A percentile compares a stretch with the other conserved stretches of the same genome.
phyloP scores from a whole-genome alignment of 164 flowering plant genomes.

The Malania oleifera region DNA sequence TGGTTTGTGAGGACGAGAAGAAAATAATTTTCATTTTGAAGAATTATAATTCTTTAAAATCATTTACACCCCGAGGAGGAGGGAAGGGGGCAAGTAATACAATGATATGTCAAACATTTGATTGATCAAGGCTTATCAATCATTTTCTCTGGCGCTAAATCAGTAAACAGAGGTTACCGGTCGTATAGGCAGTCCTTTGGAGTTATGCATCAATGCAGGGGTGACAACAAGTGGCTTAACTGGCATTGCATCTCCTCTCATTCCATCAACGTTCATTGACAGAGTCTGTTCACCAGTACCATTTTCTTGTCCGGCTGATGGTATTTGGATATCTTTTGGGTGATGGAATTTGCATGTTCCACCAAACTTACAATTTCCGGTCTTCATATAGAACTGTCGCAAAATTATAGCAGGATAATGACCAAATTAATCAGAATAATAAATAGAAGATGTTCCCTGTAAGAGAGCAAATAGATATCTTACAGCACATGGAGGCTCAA shows the following conservation, averaged over 20 bases:
- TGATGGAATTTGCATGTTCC: slow-evolving; percentile 83
- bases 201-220: slow-evolving; percentile 62
- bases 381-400: slow-evolving; percentile 82
- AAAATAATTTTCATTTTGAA: too few relatives aligned
- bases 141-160: not conserved
- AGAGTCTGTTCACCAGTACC: slow-evolving; percentile 27
- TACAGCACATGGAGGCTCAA: slow-evolving; percentile 85
- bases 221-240: slow-evolving; percentile 24
- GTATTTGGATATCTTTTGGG: slow-evolving; percentile 65
- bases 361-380: slow-evolving; percentile 92
- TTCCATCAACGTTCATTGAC: slow-evolving; percentile 19
- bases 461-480: slow-evolving; percentile 17
- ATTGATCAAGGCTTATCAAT: too few relatives aligned
- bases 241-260: slow-evolving; percentile 23
- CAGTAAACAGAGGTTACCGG: slow-evolving; percentile 35
- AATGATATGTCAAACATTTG: too few relatives aligned
- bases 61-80: too few relatives aligned
- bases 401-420: not conserved
- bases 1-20: too few relatives aligned
- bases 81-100: too few relatives aligned
- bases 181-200: slow-evolving; percentile 93
- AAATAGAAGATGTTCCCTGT: not conserved
- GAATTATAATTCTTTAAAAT: too few relatives aligned
- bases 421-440: slow-evolving; percentile 5
- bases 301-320: slow-evolving; percentile 36